phyloP scores from a whole-genome alignment of 208 protist genomes.

The Acanthamoeba culbertsoni region DNA sequence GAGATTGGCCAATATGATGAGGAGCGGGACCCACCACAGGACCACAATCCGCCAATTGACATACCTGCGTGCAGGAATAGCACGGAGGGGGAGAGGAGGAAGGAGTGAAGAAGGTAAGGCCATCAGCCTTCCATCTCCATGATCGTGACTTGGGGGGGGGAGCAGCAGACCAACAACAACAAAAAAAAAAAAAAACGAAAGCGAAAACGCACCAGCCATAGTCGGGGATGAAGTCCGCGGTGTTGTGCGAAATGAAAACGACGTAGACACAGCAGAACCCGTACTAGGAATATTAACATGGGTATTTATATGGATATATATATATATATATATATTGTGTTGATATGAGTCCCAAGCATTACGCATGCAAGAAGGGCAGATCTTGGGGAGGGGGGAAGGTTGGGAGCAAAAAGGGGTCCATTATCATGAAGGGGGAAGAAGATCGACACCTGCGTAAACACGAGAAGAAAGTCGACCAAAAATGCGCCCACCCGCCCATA shows the following conservation, averaged over 20 bases:
- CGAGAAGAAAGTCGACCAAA: slow-evolving; percentile 44
- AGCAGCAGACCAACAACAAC: neutral
- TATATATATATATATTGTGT: neutral
- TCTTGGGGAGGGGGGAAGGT: neutral
- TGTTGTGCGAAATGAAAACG: slow-evolving; percentile 58
- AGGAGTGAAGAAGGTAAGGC: too few species aligned
- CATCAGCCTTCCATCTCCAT: too few species aligned
- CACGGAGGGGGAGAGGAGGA: too few species aligned
- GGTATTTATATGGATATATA: too few species aligned
- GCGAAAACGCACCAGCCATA: slow-evolving; percentile 5
- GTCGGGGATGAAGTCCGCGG: slow-evolving; percentile 45
- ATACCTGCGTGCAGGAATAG: neutral
- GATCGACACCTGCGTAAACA: slow-evolving; percentile 61
- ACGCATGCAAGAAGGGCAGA: neutral
- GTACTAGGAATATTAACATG: neutral
- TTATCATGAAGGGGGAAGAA: too few species aligned
- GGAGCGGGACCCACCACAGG: slow-evolving; percentile 47
- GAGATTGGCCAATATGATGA: slow-evolving; percentile 29
- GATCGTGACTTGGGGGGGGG: neutral
- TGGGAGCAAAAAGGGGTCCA: neutral
- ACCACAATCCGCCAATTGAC: slow-evolving; percentile 47
- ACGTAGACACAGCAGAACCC: slow-evolving; percentile 64
- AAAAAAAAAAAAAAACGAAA: neutral
- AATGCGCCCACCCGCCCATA: neutral
- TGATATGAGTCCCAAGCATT: neutral